Percentiles rank a stretch among this genome's conserved stretches.
phyloP scores from a whole-genome alignment of 148 eudicot genomes.

The Rheum nobile region DNA sequence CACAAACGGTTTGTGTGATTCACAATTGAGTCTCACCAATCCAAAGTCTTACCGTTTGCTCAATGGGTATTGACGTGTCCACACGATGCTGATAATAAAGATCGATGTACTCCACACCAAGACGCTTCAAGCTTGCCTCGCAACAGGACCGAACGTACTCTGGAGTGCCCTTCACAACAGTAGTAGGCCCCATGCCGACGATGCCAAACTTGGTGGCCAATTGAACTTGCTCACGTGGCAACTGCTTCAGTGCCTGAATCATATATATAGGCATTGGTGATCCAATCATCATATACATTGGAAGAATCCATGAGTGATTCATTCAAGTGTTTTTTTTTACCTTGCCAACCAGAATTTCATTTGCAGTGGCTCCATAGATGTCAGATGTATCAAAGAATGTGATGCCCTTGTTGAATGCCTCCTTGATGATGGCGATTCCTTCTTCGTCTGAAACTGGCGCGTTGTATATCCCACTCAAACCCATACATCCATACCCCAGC shows the following conservation, averaged over 20 bases:
- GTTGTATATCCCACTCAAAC: conserved; percentile 37
- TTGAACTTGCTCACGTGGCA: conserved; percentile 68
- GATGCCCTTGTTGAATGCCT: conserved; percentile 51
- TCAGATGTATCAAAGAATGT: conserved; percentile 71
- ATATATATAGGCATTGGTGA: background rate
- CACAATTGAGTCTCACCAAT: too few species aligned
- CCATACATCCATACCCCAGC: conserved; percentile 53
- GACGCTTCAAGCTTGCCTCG: conserved; percentile 47
- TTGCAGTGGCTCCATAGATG: conserved; percentile 41
- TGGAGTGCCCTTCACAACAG: conserved; percentile 42
- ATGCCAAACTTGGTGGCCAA: conserved; percentile 80
- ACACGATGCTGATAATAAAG: conserved; percentile 47
- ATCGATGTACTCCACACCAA: conserved; percentile 49
- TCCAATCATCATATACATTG: background rate
- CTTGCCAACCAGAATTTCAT: conserved; percentile 63
- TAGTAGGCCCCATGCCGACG: conserved; percentile 14
- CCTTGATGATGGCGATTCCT: conserved; percentile 41
- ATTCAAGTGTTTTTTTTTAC: conserved; percentile 18
- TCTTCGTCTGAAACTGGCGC: conserved; percentile 45
- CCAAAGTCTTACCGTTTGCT: conserved; percentile 14
- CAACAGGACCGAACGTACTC: conserved; percentile 52
- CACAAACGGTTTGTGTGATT: too few species aligned
- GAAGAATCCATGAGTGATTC: background rate
- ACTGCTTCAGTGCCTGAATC: conserved; percentile 55
- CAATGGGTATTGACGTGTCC: conserved; percentile 45